A percentile compares a stretch with the other conserved stretches of the same genome.
Evolutionary conservation across 192 early-diverging fungal genomes (phyloP).

Genomic region (Obelidium mucronatum): DNA sequence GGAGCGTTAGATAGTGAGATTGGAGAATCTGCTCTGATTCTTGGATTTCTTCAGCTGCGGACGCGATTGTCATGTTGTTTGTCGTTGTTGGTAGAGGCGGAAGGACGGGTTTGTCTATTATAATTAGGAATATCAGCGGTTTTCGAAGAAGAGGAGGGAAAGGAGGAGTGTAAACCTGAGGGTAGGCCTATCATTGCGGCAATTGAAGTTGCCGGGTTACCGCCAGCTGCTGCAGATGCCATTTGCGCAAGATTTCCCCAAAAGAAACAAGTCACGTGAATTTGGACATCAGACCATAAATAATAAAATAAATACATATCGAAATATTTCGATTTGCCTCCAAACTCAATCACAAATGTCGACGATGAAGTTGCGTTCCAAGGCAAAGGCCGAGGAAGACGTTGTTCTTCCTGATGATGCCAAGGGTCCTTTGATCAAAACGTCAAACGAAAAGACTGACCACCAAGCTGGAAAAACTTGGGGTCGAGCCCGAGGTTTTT

Average conservation of each 20-base stretch:
- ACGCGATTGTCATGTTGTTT: no score
- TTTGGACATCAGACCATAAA: neutral
- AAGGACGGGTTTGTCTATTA: neutral
- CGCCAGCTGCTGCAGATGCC: neutral
- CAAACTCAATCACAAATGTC: neutral
- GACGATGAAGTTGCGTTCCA: neutral
- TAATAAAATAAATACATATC: no score
- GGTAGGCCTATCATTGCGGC: neutral
- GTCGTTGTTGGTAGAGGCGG: conserved; percentile 14
- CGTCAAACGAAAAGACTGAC: conserved; percentile 31
- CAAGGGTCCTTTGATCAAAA: neutral
- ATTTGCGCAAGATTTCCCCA: no score
- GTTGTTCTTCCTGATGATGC: neutral
- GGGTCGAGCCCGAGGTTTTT: conserved; percentile 74
- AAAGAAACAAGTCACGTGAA: neutral
- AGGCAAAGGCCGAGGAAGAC: neutral
- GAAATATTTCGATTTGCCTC: neutral
- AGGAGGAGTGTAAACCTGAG: neutral
- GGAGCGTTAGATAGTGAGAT: conserved; percentile 49
- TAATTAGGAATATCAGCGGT: neutral
- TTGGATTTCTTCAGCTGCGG: neutral
- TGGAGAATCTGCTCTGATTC: conserved; percentile 51
- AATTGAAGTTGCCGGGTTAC: neutral
- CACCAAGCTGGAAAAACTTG: conserved; percentile 76
- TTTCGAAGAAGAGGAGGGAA: neutral